phyloP scores from a whole-genome alignment of 164 flowering plant genomes.

The Tetracentron sinense region DNA sequence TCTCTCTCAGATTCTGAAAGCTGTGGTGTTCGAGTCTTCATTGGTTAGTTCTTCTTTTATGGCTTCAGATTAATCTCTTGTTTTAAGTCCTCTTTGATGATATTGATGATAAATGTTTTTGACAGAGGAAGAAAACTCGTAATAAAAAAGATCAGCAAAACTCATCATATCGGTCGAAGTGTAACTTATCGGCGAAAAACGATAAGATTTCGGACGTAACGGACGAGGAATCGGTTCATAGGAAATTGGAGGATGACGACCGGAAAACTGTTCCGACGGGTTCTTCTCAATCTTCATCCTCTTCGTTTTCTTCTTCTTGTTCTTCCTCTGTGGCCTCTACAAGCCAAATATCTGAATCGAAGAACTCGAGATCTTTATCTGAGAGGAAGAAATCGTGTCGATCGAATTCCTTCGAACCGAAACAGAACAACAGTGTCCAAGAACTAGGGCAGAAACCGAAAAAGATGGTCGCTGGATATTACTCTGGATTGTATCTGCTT shows the following conservation, averaged over 20 bases:
- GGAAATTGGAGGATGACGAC: background rate
- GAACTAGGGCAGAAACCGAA: background rate
- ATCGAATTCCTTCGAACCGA: background rate
- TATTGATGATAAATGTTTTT: background rate
- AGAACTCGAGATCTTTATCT: background rate
- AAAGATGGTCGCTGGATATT: background rate
- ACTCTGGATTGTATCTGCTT: conserved; percentile 14
- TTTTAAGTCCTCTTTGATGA: background rate
- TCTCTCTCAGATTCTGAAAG: too few species aligned
- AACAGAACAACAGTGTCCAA: background rate
- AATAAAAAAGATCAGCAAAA: conserved; percentile 11
- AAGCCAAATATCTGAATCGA: conserved; percentile 3
- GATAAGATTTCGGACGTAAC: background rate
- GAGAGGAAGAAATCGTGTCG: conserved; percentile 6
- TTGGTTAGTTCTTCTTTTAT: conserved; percentile 19
- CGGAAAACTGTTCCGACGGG: background rate
- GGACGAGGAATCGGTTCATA: background rate
- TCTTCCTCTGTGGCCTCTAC: background rate
- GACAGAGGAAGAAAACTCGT: conserved; percentile 19
- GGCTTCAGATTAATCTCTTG: background rate
- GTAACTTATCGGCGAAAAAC: background rate
- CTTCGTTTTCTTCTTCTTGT: background rate
- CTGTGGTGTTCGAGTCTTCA: conserved; percentile 19
- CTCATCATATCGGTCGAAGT: conserved; percentile 9
- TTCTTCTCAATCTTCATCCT: background rate